Evolutionary conservation across 192 early-diverging fungal genomes (phyloP), one percentile per base, ranked within the genome.

Genomic region (Backusella parvicylindrica): DNA sequence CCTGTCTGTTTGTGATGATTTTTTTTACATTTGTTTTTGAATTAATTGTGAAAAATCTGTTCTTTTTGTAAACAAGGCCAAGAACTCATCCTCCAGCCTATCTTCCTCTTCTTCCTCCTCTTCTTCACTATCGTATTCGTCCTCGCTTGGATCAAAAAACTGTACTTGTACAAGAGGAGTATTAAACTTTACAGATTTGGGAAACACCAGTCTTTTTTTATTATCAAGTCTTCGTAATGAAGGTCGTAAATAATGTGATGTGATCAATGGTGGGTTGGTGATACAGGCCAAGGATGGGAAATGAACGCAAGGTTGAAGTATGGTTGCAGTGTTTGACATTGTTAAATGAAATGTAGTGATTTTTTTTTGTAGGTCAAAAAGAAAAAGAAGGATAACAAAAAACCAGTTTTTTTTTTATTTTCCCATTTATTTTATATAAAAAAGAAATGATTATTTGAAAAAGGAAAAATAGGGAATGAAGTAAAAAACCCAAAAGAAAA

Each of bases 131-230:
- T 72, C 70, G 3, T n/a, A 40, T 15, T 72, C 37, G 1, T 64
- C 79, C 69, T 84, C 74, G 8, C 85, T 88, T 23, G 92, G 88
- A 75, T 78, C 82, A 81, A 93, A 93, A 75, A 89, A 84, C 38
- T 84, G 83, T 49, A 93, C 82, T 64, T 88, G 87, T 77, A 89
- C 89, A 31, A 93, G 82, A 50, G 92, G 83, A 11, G 84, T 74
- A 33, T 90, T 84, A 82, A 93, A 93, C 70, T 90, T 89, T 18
- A 93, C 92, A 31, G 84, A 91, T 79, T 89, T 88, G 15, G 75
- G 38, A n/a, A 36, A 37, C 0, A 43, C 26, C 31, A 86, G 84
- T 9, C 49, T 75, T 47, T 18, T 47, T 47, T 47, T 47, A 6
- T 16, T 41, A 41, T 26, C 86, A 82, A 33, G 81, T 18, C 28